Percentiles rank a stretch among this genome's conserved stretches.
phyloP scores from a whole-genome alignment of 345 rosid species.

The Brassica rapa region DNA sequence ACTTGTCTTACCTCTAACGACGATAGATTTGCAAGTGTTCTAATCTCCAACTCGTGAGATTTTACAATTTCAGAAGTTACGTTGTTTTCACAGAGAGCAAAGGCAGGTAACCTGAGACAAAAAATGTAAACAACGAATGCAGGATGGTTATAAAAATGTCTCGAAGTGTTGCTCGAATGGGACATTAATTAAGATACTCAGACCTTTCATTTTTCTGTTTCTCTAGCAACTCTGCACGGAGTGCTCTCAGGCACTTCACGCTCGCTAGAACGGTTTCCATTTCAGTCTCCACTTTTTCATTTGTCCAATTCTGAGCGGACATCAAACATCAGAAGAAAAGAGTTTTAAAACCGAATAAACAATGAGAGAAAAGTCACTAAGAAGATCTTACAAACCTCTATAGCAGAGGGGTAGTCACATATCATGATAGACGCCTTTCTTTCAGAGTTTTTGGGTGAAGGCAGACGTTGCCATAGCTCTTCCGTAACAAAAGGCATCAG shows the following conservation, averaged over 20 bases:
- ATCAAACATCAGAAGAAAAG: slow-evolving; percentile 3
- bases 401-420: slow-evolving; percentile 69
- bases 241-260: slow-evolving; percentile 70
- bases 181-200: not conserved
- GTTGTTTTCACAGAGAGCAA: slow-evolving; percentile 72
- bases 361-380: slow-evolving; percentile 7
- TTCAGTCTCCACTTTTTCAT: slow-evolving; percentile 67
- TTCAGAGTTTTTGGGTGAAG: slow-evolving; percentile 46
- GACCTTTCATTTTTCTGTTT: slow-evolving; percentile 84
- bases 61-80: slow-evolving; percentile 53
- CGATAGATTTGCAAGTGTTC: slow-evolving; percentile 39
- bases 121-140: not conserved
- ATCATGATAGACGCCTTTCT: slow-evolving; percentile 79
- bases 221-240: slow-evolving; percentile 71
- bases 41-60: slow-evolving; percentile 71
- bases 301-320: slow-evolving; percentile 60
- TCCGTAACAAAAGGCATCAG: slow-evolving; percentile 95
- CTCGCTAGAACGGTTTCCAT: slow-evolving; percentile 76
- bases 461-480: slow-evolving; percentile 96
- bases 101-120: slow-evolving; percentile 74
- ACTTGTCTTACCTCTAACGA: slow-evolving; percentile 46
- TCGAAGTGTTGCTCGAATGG: not conserved
- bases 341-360: slow-evolving; percentile 14
- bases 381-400: slow-evolving; percentile 52
- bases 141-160: not conserved